Percentiles rank a stretch among this genome's conserved stretches.
phyloP scores from a whole-genome alignment of 78 protist genomes.

The Emiliania huxleyi region DNA sequence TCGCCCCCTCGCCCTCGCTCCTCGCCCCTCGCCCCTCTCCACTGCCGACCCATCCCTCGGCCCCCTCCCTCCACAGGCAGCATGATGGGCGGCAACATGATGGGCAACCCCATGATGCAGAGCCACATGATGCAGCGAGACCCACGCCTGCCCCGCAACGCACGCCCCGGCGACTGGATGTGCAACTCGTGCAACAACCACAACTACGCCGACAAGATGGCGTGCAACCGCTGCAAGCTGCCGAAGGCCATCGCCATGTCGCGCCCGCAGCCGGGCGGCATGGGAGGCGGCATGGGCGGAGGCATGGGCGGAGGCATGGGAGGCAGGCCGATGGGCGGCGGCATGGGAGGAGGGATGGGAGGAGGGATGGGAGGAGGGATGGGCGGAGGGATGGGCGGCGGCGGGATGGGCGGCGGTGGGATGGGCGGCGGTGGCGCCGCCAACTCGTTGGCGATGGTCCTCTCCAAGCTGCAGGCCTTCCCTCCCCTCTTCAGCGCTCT shows the following conservation, averaged over 20 bases:
- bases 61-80: too few species aligned
- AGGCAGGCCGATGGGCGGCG: background rate
- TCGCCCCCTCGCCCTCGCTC: too few species aligned
- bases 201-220: too few species aligned
- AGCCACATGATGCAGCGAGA: too few species aligned
- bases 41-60: too few species aligned
- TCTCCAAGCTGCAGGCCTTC: background rate
- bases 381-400: background rate
- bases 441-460: background rate
- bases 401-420: background rate
- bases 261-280: background rate
- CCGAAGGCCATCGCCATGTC: background rate
- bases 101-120: too few species aligned
- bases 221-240: too few species aligned
- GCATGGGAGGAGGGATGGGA: background rate
- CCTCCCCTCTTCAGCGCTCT: background rate
- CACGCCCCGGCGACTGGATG: too few species aligned
- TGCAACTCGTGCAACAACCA: too few species aligned
- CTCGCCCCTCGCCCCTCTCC: too few species aligned
- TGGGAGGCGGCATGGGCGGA: background rate
- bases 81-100: too few species aligned
- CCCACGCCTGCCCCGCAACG: too few species aligned
- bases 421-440: background rate
- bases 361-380: background rate
- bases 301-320: background rate